Percentiles rank a stretch among this genome's conserved stretches.
phyloP scores from a whole-genome alignment of 768 basidiomycete species.

The Xanthoconium stramineum region DNA sequence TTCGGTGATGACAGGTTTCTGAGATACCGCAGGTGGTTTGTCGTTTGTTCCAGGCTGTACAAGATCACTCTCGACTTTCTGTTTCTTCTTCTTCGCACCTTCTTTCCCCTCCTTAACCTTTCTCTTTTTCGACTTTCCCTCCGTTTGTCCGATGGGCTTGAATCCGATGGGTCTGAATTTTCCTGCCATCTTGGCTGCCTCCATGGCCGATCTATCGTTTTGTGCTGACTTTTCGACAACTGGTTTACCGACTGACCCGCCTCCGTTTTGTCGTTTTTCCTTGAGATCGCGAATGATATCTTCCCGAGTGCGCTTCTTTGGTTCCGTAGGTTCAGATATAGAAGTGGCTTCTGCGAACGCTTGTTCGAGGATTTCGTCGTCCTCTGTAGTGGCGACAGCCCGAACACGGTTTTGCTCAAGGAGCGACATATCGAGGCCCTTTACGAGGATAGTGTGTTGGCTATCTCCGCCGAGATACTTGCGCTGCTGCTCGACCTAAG shows the following conservation, averaged over 20 bases:
- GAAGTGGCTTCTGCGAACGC: constrained; percentile 54
- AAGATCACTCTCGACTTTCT: constrained; percentile 38
- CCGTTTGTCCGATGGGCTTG: constrained; percentile 52
- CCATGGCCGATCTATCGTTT: constrained; percentile 27
- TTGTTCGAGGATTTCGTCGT: constrained; percentile 80
- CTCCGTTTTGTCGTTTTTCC: constrained; percentile 45
- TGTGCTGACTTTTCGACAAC: constrained; percentile 13
- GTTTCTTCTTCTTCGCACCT: constrained; percentile 57
- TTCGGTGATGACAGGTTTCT: neutral
- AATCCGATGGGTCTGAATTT: constrained; percentile 59
- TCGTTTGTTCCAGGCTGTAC: constrained; percentile 13
- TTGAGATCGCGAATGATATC: constrained; percentile 75
- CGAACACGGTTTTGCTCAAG: constrained; percentile 82
- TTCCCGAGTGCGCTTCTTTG: constrained; percentile 73
- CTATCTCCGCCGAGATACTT: constrained; percentile 82
- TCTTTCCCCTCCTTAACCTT: constrained; percentile 39
- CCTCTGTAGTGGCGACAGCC: constrained; percentile 51
- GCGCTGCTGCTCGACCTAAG: constrained; percentile 71
- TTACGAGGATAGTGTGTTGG: constrained; percentile 82
- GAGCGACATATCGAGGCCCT: constrained; percentile 84
- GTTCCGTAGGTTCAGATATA: constrained; percentile 17
- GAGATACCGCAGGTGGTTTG: neutral
- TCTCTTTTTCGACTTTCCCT: constrained; percentile 45
- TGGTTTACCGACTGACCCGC: constrained; percentile 7
- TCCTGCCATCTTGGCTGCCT: constrained; percentile 37